These are phyloP conservation scores for Tillandsia fasciculata DNA, from an alignment of 176 grass and related monocot species.

Conservation along the genomic window DNA sequence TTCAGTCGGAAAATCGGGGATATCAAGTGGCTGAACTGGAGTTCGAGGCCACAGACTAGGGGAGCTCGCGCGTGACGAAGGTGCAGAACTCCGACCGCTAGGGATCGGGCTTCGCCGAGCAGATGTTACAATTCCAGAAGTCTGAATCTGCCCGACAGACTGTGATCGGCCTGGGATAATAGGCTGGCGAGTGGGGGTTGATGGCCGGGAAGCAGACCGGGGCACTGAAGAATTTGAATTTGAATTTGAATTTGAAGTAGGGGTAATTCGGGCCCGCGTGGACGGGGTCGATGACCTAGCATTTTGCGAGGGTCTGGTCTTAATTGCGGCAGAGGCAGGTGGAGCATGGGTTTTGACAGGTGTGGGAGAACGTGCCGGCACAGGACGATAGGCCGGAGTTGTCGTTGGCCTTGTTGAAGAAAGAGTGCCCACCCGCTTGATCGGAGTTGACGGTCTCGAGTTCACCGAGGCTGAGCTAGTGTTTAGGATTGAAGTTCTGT, in stretches of 20 bases:
- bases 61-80: conserved; percentile 59
- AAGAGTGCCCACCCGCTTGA: conserved; percentile 38
- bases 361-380: conserved; percentile 49
- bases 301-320: conserved; percentile 33
- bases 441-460: conserved; percentile 67
- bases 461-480: conserved; percentile 51
- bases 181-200: conserved; percentile 53
- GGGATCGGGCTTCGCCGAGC: conserved; percentile 27
- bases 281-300: conserved; percentile 71
- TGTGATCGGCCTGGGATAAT: conserved; percentile 44
- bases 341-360: conserved; percentile 33
- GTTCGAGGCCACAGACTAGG: conserved; percentile 45
- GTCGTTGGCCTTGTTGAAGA: conserved; percentile 35
- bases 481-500: conserved; percentile 48
- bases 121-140: conserved; percentile 32
- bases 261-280: conserved; percentile 29
- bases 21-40: conserved; percentile 67
- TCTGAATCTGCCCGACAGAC: conserved; percentile 50
- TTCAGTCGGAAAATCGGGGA: conserved; percentile 81
- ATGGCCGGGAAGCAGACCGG: conserved; percentile 51
- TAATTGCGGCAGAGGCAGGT: conserved; percentile 21
- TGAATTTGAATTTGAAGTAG: conserved; percentile 33
- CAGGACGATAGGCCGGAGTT: conserved; percentile 33
- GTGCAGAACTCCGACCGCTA: conserved; percentile 53
- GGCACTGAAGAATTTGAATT: conserved; percentile 31